Conservation (phyloP, 2,329 filamentous ascomycete species). For the Aspergillus ochraceus region DNA sequence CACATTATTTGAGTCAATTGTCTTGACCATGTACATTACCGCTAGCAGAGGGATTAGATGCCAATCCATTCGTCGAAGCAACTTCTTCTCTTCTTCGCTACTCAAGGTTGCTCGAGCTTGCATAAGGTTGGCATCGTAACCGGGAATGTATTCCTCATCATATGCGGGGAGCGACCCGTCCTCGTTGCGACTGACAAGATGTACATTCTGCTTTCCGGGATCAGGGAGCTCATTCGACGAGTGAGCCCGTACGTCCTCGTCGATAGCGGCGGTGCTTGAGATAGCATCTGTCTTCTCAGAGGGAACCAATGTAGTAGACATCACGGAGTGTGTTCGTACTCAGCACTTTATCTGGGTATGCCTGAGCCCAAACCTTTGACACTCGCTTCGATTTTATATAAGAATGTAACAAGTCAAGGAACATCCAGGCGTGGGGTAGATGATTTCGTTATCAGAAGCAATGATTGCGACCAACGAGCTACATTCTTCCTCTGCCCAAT, state of each 20-base stretch:
- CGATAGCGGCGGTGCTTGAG: background rate
- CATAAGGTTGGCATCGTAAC: constrained; percentile 2
- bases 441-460: background rate
- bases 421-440: background rate
- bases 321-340: background rate
- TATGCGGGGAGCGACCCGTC: background rate
- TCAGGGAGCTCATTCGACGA: background rate
- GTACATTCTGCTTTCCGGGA: background rate
- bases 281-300: background rate
- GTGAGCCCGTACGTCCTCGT: background rate
- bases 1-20: constrained; percentile 2
- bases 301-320: background rate
- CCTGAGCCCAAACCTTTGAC: background rate
- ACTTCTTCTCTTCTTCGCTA: constrained; percentile 1
- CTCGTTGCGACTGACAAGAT: background rate
- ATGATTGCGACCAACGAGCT: background rate
- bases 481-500: background rate
- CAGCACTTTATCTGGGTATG: no score
- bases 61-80: constrained; percentile 6
- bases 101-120: constrained; percentile 1
- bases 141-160: background rate
- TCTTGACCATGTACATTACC: constrained; percentile 9
- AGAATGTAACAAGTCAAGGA: background rate
- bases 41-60: constrained; percentile 5
- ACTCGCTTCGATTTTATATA: background rate